Percentiles rank a stretch among this genome's conserved stretches.
phyloP scores from a whole-genome alignment of 441 rosid genomes.

The Populus hybrid region DNA sequence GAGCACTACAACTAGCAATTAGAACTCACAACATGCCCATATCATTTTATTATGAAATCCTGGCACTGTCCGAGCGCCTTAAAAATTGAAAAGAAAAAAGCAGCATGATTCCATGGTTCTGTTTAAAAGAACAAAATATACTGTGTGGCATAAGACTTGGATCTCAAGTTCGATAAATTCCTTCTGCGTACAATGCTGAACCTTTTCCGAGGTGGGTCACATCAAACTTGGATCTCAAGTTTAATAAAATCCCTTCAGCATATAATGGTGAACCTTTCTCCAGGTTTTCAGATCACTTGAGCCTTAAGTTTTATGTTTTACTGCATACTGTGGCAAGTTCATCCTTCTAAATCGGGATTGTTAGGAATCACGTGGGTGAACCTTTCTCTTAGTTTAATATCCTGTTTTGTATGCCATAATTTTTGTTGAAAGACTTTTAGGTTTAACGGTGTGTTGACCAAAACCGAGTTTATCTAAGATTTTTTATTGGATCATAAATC shows the following conservation, averaged over 20 bases:
- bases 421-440: too few relatives aligned
- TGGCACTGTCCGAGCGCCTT: not conserved
- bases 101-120: not conserved
- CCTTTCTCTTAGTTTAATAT: too few relatives aligned
- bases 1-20: not conserved
- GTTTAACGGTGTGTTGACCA: too few relatives aligned
- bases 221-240: slow-evolving; percentile 4
- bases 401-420: too few relatives aligned
- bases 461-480: too few relatives aligned
- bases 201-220: not conserved
- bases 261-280: not conserved
- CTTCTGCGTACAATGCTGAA: not conserved
- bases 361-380: too few relatives aligned
- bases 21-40: not conserved
- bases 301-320: not conserved
- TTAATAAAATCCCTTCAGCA: not conserved
- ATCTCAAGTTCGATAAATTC: slow-evolving; percentile 1
- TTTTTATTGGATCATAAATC: too few relatives aligned
- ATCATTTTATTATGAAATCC: not conserved
- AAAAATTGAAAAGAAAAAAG: not conserved
- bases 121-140: not conserved
- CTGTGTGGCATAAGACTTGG: not conserved
- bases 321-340: not conserved
- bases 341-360: too few relatives aligned
- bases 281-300: not conserved